Base-by-base conservation (phyloP, 768 basidiomycete species). In the Mycena vulgaris region DNA sequence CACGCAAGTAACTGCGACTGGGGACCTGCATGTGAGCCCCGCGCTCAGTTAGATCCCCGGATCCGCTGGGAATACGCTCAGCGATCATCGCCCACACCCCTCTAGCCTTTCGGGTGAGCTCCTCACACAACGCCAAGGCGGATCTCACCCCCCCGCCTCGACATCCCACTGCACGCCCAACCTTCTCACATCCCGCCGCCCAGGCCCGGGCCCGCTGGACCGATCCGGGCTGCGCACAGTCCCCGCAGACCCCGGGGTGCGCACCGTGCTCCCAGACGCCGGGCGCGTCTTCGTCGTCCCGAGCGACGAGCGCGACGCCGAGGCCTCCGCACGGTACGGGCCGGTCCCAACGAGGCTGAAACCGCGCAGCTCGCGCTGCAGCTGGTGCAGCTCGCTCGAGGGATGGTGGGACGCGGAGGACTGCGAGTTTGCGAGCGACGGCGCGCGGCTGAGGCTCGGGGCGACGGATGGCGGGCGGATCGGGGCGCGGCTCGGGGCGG, bases 291-390 rank as follows among this genome's bases (percentile, higher is more conserved):
- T 68, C 23, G 51, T 53, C 28, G 57, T 68, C n/a, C 66, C 59
- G 1, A 61, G 40, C 19, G 59, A 68, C 19, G 66, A 68, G 47
- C 65, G 65, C 27, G 65, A 66, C 21, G 65, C 53, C 33, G 33
- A 31, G 10, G 37, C 17, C 27, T 5, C 40, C 14, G 51, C 39
- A 16, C 58, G 27, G 10, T 57, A 55, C 10, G 40, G 47, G 25
- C 25, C 14, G 14, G 13, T 13, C 19, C 51, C 25, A 9, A 9
- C 49, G 28, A 61, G 45, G 35, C 66, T 68, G 40, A 68, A 17
- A 2, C 58, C 59, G 4, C 59, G 49, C 51, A 61, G 1, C 23
- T 61, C 66, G 51, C 66, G 58, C 31, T 68, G 66, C 0, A 61
- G 51, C 0, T 53, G 42, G 17, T 61, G 39, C 40, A 68, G 60